Base-by-base conservation (phyloP, 1,139 yeast species). In the Debaryomyces sp. region DNA sequence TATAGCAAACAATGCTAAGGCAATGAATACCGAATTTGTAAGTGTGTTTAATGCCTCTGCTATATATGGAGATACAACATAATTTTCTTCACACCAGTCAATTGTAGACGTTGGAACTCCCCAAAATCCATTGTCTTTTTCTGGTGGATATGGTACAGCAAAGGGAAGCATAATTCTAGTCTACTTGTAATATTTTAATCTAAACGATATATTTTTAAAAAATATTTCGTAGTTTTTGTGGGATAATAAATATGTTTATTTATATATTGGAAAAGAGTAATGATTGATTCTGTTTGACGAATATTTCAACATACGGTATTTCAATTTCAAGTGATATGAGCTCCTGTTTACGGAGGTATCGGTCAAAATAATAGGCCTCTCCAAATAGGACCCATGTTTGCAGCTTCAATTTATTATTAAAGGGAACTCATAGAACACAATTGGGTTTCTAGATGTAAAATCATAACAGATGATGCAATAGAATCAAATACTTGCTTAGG, bases 41-140 rank as follows among this genome's bases (percentile, higher is more conserved):
- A 81, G 61, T 5, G 97, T 88, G 62, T 91, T 91, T 50, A 91
- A 75, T 48, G 89, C 86, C 65, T 91, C 97, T n/a, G 97, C 97
- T 47, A 91, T 77, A 60, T 87, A 91, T 17, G 76, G 77, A n/a
- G 92, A 80, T 8, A 91, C 88, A 9, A 90, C 94, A 63, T 91
- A 91, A 70, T 91, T 92, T 64, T 91, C 97, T 67, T 91, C 97
- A 69, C 97, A 91, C 97, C 97, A 91, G 62, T 91, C 97, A 47
- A 91, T 91, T 27, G 97, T 89, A 29, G 96, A 73, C 5, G 80
- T 75, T 9, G 78, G 77, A n/a, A 61, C 57, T 1, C 81, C 81
- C 81, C 81, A 77, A 57, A 57, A 76, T 9, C 81, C 81, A 41
- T 67, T 52, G 23, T 51, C 44, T 51, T 71, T 75, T 52, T 76